Evolutionary conservation across 1,284 basidiomycete species (phyloP), one percentile per base, ranked within the genome.

Genomic region (Heterobasidion annosum): DNA sequence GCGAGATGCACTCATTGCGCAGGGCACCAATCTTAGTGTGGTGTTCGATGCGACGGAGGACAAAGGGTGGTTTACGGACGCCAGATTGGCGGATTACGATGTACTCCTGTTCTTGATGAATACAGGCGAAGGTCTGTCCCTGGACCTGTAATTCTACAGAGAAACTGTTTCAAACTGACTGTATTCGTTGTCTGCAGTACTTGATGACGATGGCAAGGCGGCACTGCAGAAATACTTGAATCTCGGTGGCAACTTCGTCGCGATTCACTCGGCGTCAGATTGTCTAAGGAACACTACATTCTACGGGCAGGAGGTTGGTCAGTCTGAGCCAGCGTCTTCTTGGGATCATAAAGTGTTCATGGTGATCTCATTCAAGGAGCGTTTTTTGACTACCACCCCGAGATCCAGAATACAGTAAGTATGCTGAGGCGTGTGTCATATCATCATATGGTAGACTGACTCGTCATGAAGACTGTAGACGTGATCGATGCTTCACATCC

Each of bases 331-430:
- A 25, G 25, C 25, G 25, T 25, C 25, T 25, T 25, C 25, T 25
- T 4, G 25, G 25, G 15, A 19, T 12, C 25, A 9, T 48, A 46
- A 9, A 18, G 34, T 50, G 16, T 10, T 19, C 7, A 10, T 25
- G 25, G 25, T 25, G 25, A 25, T 4, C 25, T 5, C 25, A 25
- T 25, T 44, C 13, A 48, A 70, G 83, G 85, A 13, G 83, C 88
- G 3, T 77, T 75, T 57, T 91, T 91, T 62, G 86, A 90, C 66
- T 88, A 88, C 65, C 88, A 92, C 63, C 82, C 88, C 0, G 71
- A 68, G 8, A 65, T 91, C 8, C 81, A 84, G 64, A 75, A 79
- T 57, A 83, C 81, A 34, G 81, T 83, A 57, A 54, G 76, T 67
- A 18, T 25, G 34, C 34, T 55, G 32, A 35, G 48, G 44, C 19